Percentiles rank a stretch among this genome's conserved stretches.
Evolutionary conservation across 2,329 filamentous ascomycete species (phyloP).

Genomic region (Cercospora janseana): DNA sequence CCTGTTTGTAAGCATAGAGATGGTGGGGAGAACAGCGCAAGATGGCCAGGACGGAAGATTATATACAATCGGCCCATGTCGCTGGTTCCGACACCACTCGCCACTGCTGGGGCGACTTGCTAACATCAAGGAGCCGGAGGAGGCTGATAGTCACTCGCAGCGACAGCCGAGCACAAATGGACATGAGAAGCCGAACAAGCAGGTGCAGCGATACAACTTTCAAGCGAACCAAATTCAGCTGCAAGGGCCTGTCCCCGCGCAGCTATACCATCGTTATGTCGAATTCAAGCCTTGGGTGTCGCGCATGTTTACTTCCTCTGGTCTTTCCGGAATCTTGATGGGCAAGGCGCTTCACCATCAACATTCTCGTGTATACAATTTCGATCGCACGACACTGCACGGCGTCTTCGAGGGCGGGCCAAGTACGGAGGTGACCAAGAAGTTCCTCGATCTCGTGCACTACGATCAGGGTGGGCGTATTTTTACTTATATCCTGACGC

Average conservation of each 20-base stretch:
- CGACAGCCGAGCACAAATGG: slow-evolving; percentile 2
- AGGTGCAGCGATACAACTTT: slow-evolving; percentile 69
- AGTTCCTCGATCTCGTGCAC: slow-evolving; percentile 83
- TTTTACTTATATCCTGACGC: slow-evolving; percentile 87
- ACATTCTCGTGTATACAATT: slow-evolving; percentile 86
- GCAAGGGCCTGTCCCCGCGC: slow-evolving; percentile 72
- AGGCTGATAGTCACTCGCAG: slow-evolving; percentile 35
- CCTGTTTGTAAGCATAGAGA: slow-evolving; percentile 70
- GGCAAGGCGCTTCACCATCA: slow-evolving; percentile 88
- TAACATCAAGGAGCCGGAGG: slow-evolving; percentile 59
- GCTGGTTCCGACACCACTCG: slow-evolving; percentile 81
- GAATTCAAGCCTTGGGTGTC: slow-evolving; percentile 90
- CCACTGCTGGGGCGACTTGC: slow-evolving; percentile 81
- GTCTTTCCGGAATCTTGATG: slow-evolving; percentile 73
- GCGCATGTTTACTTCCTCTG: slow-evolving; percentile 78
- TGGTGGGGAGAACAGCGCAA: slow-evolving; percentile 71
- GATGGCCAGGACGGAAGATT: slow-evolving; percentile 59
- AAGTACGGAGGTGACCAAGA: slow-evolving; percentile 67
- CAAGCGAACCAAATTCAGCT: slow-evolving; percentile 91
- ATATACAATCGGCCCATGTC: slow-evolving; percentile 76
- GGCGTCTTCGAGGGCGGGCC: slow-evolving; percentile 61
- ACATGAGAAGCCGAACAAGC: slow-evolving; percentile 37
- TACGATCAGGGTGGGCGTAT: slow-evolving; percentile 81
- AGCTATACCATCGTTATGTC: slow-evolving; percentile 87
- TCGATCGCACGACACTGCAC: slow-evolving; percentile 70